Base-by-base conservation (phyloP, 176 grass and related monocot genomes). In the Cenchrus purpureus region DNA sequence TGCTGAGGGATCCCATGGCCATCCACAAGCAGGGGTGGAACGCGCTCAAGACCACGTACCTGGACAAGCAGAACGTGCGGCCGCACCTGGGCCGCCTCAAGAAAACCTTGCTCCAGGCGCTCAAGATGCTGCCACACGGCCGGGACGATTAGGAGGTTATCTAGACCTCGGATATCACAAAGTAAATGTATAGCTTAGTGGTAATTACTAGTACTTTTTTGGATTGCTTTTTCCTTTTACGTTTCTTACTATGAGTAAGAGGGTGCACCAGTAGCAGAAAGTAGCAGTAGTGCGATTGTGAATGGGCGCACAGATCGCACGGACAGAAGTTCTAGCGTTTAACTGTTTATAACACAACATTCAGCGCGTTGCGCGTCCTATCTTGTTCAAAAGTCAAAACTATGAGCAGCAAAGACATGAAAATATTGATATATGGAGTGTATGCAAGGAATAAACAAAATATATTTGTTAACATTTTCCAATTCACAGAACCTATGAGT, bases 11-110 rank as follows among this genome's bases (percentile, higher is more conserved):
- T 53, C 95, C 96, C 29, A 87, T 80, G 71, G 79, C 83, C 68
- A 90, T 98, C 80, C 89, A 95, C 86, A 94, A 92, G 69, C 89
- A 94, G 74, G 96, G 96, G 0, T 98, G 96, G 96, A 74, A 93
- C 16, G 83, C 91, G 13, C 88, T 95, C 79, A 95, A 93, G 80
- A 86, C 87, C 62, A 77, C 92, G 0, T 98, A 98, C 88, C 87
- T 98, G 68, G 96, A 98, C 69, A 95, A 94, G 77, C 96, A 98
- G 82, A 95, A 98, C 65, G 83, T 98, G 20, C 64, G 88, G 13
- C 96, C 93, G n/a, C 96, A 95, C 82, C 79, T 98, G 11, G 91
- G 89, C 0, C 70, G 96, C 37, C 91, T 98, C 84, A 95, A 91
- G 93, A 94, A 94, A 15, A 94, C 93, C n/a, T 82, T 98, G 49